phyloP scores from a whole-genome alignment of 441 rosid genomes.

The Adansonia madagascariensis region DNA sequence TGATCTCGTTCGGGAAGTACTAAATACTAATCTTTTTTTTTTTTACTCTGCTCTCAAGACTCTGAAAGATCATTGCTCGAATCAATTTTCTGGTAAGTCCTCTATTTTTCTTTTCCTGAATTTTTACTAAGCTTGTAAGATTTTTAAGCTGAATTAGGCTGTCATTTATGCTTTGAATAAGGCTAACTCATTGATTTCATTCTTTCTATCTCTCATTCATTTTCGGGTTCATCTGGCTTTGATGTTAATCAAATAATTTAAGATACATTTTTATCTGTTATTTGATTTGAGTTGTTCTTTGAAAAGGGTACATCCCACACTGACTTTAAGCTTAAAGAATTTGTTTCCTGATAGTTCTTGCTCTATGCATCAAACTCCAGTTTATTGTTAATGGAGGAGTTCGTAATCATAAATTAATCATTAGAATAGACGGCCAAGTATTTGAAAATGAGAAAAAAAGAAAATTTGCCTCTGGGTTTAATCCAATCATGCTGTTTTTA shows the following conservation, averaged over 20 bases:
- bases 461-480: not conserved
- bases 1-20: not conserved
- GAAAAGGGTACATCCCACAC: not conserved
- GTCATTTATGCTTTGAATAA: conserved; percentile 1
- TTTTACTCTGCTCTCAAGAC: not conserved
- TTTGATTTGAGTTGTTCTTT: not conserved
- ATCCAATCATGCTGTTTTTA: not conserved
- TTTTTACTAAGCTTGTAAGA: not conserved
- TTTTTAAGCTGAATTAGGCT: conserved; percentile 3
- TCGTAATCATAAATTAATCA: not conserved
- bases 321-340: not conserved
- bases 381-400: not conserved
- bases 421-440: not conserved
- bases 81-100: conserved; percentile 7
- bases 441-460: not conserved
- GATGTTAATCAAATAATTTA: conserved; percentile 1
- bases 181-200: not conserved
- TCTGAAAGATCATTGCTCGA: conserved; percentile 8
- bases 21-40: not conserved
- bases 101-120: not conserved
- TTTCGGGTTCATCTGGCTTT: conserved; percentile 6
- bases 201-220: not conserved
- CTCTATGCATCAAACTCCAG: not conserved
- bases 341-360: not conserved
- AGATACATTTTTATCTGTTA: not conserved